phyloP scores from a whole-genome alignment of 1,284 basidiomycete species.

The Heimioporus retisporus region DNA sequence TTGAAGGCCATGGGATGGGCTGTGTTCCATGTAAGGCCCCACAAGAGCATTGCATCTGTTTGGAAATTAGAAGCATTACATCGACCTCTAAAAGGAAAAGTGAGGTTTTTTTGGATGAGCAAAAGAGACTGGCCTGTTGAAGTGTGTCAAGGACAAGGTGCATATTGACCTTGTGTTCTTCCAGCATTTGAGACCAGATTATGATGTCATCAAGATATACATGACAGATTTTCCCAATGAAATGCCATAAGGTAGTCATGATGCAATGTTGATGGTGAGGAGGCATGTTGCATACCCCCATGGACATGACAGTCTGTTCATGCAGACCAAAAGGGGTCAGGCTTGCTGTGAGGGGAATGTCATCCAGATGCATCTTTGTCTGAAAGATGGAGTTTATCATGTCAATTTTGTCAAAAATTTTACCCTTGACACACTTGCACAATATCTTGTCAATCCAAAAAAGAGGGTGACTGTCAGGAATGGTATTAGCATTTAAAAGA shows the following conservation, averaged over 20 bases:
- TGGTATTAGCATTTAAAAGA: constrained; percentile 19
- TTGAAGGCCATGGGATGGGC: constrained; percentile 13
- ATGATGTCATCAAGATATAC: no score
- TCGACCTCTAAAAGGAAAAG: background rate
- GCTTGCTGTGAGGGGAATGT: constrained; percentile 28
- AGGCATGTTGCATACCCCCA: constrained; percentile 36
- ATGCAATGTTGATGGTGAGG: constrained; percentile 32
- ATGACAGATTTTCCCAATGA: no score
- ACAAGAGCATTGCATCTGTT: constrained; percentile 46
- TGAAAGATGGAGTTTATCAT: constrained; percentile 43
- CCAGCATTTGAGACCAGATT: constrained; percentile 42
- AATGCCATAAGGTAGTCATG: constrained; percentile 9
- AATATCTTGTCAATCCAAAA: no score
- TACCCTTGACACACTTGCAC: constrained; percentile 18
- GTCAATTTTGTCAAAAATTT: constrained; percentile 44
- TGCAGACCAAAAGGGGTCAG: constrained; percentile 39
- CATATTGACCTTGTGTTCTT: constrained; percentile 42
- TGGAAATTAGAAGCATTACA: constrained; percentile 46
- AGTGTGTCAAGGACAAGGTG: background rate
- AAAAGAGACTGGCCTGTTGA: background rate
- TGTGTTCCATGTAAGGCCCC: constrained; percentile 41
- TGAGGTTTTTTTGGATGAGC: background rate
- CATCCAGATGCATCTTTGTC: constrained; percentile 38
- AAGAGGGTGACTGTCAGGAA: no score
- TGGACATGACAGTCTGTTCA: constrained; percentile 42